Evolutionary conservation across 495 filamentous ascomycete species (phyloP).

Genomic region (Schizothecium vesticola): DNA sequence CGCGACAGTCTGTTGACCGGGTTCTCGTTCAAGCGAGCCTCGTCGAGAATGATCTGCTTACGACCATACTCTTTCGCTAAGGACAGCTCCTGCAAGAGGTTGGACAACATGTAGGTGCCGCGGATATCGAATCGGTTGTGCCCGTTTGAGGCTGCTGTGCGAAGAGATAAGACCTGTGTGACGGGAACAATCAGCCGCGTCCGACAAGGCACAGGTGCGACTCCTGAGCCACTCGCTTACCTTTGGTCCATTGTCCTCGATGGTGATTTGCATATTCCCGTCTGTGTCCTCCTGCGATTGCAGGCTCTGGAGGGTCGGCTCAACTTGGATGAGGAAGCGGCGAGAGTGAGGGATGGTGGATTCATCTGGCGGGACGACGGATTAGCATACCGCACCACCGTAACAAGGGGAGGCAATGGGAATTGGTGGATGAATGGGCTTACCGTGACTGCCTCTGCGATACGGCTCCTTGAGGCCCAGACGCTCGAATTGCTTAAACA

Average conservation of each 20-base stretch:
- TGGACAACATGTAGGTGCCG: conserved; percentile 93
- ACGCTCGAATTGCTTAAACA: conserved; percentile 40
- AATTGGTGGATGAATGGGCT: not conserved
- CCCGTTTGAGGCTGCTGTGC: conserved; percentile 82
- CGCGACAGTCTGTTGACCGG: conserved; percentile 81
- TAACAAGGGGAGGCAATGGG: not conserved
- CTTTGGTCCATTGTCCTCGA: conserved; percentile 93
- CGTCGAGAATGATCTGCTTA: conserved; percentile 79
- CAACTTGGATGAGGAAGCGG: conserved; percentile 72
- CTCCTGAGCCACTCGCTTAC: conserved; percentile 38
- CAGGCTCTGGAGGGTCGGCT: conserved; percentile 65
- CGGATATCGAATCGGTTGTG: conserved; percentile 78
- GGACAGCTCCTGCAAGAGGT: conserved; percentile 87
- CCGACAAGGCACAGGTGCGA: conserved; percentile 6
- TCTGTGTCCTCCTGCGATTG: conserved; percentile 84
- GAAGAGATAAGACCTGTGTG: conserved; percentile 58
- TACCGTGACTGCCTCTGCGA: conserved; percentile 47
- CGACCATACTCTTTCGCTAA: conserved; percentile 81
- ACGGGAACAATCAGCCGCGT: conserved; percentile 33
- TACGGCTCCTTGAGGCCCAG: conserved; percentile 39
- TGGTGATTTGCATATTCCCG: conserved; percentile 88
- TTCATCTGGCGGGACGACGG: conserved; percentile 33
- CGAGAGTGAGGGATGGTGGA: conserved; percentile 47
- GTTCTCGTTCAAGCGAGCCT: conserved; percentile 83
- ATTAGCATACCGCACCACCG: not conserved